phyloP scores from a whole-genome alignment of 192 early-diverging fungal genomes.

The Radiomyces spectabilis region DNA sequence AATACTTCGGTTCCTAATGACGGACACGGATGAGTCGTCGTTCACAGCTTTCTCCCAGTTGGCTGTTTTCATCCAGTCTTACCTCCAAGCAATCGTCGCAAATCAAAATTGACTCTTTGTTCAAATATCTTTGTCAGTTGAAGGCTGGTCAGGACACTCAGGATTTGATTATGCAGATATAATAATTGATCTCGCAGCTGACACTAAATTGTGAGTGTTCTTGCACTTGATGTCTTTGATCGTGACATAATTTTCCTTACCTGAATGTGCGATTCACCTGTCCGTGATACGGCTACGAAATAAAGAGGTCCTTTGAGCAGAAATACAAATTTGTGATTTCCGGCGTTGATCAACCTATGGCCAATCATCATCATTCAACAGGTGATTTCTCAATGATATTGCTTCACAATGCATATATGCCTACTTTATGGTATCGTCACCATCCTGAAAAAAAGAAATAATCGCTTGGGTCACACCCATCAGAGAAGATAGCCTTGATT shows the following conservation, averaged over 20 bases:
- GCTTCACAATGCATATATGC: no score
- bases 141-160: slow-evolving; percentile 71
- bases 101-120: slow-evolving; percentile 80
- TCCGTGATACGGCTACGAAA: slow-evolving; percentile 72
- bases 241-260: slow-evolving; percentile 26
- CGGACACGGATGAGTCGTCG: not conserved
- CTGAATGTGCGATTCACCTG: slow-evolving; percentile 68
- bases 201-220: not conserved
- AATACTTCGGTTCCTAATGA: slow-evolving; percentile 66
- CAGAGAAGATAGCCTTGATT: slow-evolving; percentile 74
- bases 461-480: slow-evolving; percentile 91
- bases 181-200: slow-evolving; percentile 75
- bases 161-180: slow-evolving; percentile 75
- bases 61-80: no score
- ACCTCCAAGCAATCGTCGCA: slow-evolving; percentile 74
- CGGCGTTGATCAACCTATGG: slow-evolving; percentile 56
- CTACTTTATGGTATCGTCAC: slow-evolving; percentile 69
- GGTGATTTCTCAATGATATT: slow-evolving; percentile 1
- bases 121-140: slow-evolving; percentile 86
- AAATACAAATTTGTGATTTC: slow-evolving; percentile 77
- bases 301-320: slow-evolving; percentile 75
- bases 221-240: not conserved
- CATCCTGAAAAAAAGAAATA: slow-evolving; percentile 74
- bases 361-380: not conserved
- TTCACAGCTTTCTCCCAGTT: no score